Evolutionary conservation across 805 yeast species (phyloP).

Genomic region (Saturnispora zaruensis): DNA sequence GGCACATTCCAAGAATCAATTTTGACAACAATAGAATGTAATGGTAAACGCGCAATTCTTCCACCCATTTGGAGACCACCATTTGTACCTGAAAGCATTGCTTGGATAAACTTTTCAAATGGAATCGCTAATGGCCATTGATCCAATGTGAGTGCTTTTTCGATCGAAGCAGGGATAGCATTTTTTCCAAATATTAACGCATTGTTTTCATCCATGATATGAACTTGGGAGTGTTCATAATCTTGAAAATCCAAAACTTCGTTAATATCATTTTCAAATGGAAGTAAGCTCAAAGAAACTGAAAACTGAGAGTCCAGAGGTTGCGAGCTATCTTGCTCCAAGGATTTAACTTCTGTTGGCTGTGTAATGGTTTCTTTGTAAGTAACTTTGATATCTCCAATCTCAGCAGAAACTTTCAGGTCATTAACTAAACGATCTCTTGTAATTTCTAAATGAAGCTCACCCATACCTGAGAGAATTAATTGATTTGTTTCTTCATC

Average conservation of each 20-base stretch:
- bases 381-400: slow-evolving; percentile 82
- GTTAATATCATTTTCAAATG: slow-evolving; percentile 29
- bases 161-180: slow-evolving; percentile 20
- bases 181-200: slow-evolving; percentile 31
- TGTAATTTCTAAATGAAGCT: slow-evolving; percentile 85
- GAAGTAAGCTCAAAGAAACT: slow-evolving; percentile 22
- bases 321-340: not conserved
- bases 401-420: slow-evolving; percentile 69
- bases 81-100: slow-evolving; percentile 48
- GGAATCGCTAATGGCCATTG: slow-evolving; percentile 41
- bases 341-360: slow-evolving; percentile 12
- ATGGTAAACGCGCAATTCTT: slow-evolving; percentile 42
- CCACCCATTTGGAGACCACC: slow-evolving; percentile 67
- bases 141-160: slow-evolving; percentile 16
- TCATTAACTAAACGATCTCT: slow-evolving; percentile 71
- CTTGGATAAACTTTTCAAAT: slow-evolving; percentile 43
- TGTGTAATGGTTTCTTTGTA: slow-evolving; percentile 60
- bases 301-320: slow-evolving; percentile 19
- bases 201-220: slow-evolving; percentile 42
- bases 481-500: slow-evolving; percentile 89
- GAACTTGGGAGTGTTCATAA: slow-evolving; percentile 32
- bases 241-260: slow-evolving; percentile 17
- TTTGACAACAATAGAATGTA: slow-evolving; percentile 53
- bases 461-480: slow-evolving; percentile 93
- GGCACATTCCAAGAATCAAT: slow-evolving; percentile 48